phyloP scores from a whole-genome alignment of 192 early-diverging fungal genomes.

The Bifiguratus adelaidae region DNA sequence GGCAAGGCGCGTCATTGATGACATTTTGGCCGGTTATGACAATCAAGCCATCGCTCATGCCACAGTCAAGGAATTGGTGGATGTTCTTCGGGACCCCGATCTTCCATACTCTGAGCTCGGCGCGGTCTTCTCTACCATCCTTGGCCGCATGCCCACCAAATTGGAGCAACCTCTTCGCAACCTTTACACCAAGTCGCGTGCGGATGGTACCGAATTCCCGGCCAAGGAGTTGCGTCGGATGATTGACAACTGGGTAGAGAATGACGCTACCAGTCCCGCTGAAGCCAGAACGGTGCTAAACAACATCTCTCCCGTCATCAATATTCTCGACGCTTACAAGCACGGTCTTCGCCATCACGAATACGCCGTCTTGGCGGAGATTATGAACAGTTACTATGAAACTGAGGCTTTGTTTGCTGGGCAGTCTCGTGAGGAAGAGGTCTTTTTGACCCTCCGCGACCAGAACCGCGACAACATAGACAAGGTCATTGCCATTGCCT shows the following conservation, averaged over 20 bases:
- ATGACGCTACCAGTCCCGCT: slow-evolving; percentile 38
- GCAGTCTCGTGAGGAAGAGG: slow-evolving; percentile 68
- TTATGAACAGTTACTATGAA: slow-evolving; percentile 78
- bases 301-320: slow-evolving; percentile 52
- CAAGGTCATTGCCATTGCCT: slow-evolving; percentile 52
- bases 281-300: slow-evolving; percentile 54
- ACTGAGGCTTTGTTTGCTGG: slow-evolving; percentile 78
- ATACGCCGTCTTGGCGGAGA: slow-evolving; percentile 52
- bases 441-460: slow-evolving; percentile 76
- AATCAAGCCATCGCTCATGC: slow-evolving; percentile 56
- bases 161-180: slow-evolving; percentile 46
- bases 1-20: slow-evolving; percentile 49
- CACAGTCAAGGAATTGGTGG: slow-evolving; percentile 63
- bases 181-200: slow-evolving; percentile 25
- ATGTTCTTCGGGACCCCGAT: slow-evolving; percentile 60
- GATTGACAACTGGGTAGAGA: slow-evolving; percentile 39
- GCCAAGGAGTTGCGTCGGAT: slow-evolving; percentile 50
- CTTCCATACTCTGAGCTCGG: slow-evolving; percentile 80
- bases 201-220: slow-evolving; percentile 51
- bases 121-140: slow-evolving; percentile 69
- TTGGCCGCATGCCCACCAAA: slow-evolving; percentile 75
- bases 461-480: slow-evolving; percentile 72
- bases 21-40: slow-evolving; percentile 84
- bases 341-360: slow-evolving; percentile 70
- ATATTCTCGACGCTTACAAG: slow-evolving; percentile 58